Base-by-base conservation (phyloP, 2,329 filamentous ascomycete genomes). In the Colletotrichum lupini region DNA sequence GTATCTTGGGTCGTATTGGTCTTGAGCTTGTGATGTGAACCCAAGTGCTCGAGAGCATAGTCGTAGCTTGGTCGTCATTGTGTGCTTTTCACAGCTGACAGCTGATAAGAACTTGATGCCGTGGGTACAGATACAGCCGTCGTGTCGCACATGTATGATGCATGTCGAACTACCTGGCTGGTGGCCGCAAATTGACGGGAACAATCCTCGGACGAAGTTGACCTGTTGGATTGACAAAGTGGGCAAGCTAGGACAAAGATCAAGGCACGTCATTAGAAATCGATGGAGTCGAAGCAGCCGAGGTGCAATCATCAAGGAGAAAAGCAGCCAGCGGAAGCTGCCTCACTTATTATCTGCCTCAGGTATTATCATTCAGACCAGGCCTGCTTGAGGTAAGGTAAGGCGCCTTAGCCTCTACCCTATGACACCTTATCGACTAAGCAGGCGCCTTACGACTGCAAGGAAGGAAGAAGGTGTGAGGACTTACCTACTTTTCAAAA, bases 91-190 rank as follows among this genome's bases (percentile, higher is more conserved):
- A n/a, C 58, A 30, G 58, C 58, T 46, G 56, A n/a, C 68, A 67
- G 68, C 46, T 32, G 24, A n/a, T 19, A 56, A 28, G 35, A 28
- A 24, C 16, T 28, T 26, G 49, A 58, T 62, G 65, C 24, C 24
- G 63, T 53, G 53, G 37, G 52, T 42, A 63, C 69, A 68, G 63
- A 53, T 58, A 63, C 37, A 59, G 30, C 61, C 32, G 53, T 32
- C 16, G 30, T 14, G 37, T 69, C 52, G 67, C 37, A 63, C 37
- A 35, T 42, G 52, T 30, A 35, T 8, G 58, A 52, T 52, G 26
- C 61, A 62, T 62, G 49, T 57, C 52, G 16, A 52, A 42, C 35
- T 52, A 37, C 46, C 67, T 67, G 5, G 53, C 37, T 46, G 37
- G 22, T 46, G 22, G 37, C 58, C 3, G 14, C 46, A 52, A 35